A percentile compares a stretch with the other conserved stretches of the same genome.
These are phyloP conservation scores for Aspergillus brasiliensis DNA, from an alignment of 2,329 filamentous ascomycete genomes.

Conservation along the genomic window DNA sequence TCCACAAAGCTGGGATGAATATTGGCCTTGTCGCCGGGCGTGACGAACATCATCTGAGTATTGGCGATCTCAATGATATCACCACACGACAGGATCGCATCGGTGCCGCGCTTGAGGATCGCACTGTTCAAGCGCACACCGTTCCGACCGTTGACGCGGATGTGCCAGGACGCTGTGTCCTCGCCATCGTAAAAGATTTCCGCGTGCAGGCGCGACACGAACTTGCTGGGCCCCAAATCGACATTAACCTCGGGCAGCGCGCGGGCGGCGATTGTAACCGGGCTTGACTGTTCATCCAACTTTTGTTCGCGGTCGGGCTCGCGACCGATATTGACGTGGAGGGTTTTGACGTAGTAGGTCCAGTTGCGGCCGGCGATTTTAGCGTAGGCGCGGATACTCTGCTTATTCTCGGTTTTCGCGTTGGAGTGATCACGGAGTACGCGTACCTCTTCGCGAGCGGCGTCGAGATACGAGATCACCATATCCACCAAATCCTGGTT, in stretches of 20 bases:
- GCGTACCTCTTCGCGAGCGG: slow-evolving; percentile 47
- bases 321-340: slow-evolving; percentile 53
- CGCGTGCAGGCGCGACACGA: slow-evolving; percentile 76
- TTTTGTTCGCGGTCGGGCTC: slow-evolving; percentile 50
- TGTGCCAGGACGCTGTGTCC: slow-evolving; percentile 68
- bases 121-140: slow-evolving; percentile 81
- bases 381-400: slow-evolving; percentile 53
- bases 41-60: slow-evolving; percentile 97
- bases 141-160: slow-evolving; percentile 88
- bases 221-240: slow-evolving; percentile 82
- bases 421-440: slow-evolving; percentile 50
- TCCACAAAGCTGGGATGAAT: slow-evolving; percentile 71
- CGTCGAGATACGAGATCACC: slow-evolving; percentile 50
- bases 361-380: slow-evolving; percentile 55
- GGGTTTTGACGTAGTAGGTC: slow-evolving; percentile 55
- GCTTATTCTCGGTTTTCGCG: slow-evolving; percentile 46
- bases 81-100: slow-evolving; percentile 73
- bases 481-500: slow-evolving; percentile 50
- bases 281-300: slow-evolving; percentile 49
- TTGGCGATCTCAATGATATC: slow-evolving; percentile 89
- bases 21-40: slow-evolving; percentile 73
- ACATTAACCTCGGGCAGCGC: slow-evolving; percentile 68
- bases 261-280: slow-evolving; percentile 47
- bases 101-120: slow-evolving; percentile 66
- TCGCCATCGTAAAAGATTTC: slow-evolving; percentile 74